Conservation (phyloP, 2,329 filamentous ascomycete genomes). For the Ophiognomonia clavigignenti-juglandacearum region DNA sequence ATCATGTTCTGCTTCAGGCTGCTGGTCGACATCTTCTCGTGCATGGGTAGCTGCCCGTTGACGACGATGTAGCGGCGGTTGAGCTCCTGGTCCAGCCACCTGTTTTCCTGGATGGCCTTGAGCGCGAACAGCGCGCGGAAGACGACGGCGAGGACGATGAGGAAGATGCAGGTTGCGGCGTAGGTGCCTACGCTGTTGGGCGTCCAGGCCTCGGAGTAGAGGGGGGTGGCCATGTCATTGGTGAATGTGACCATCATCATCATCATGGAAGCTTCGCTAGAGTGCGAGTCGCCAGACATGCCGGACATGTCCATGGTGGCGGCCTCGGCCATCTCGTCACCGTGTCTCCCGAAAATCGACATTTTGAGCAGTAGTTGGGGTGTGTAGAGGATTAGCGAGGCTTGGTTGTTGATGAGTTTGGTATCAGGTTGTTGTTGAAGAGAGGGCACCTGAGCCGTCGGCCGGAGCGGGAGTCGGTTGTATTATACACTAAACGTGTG, state of each 20-base stretch:
- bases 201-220: conserved; percentile 66
- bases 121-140: conserved; percentile 68
- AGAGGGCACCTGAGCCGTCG: too few species aligned
- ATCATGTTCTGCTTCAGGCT: conserved; percentile 59
- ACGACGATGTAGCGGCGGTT: conserved; percentile 74
- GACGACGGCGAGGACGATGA: conserved; percentile 68
- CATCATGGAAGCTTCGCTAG: conserved; percentile 20
- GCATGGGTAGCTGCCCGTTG: conserved; percentile 54
- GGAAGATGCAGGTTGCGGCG: conserved; percentile 87
- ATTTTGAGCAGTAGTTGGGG: not conserved
- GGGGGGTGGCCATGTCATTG: conserved; percentile 41
- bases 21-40: conserved; percentile 55
- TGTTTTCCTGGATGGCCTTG: conserved; percentile 57
- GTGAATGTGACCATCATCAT: conserved; percentile 61
- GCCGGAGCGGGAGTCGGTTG: too few species aligned
- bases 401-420: not conserved
- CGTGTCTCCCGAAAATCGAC: too few species aligned
- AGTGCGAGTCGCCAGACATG: conserved; percentile 18
- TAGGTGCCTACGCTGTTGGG: conserved; percentile 67
- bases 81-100: conserved; percentile 67
- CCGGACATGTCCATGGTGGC: conserved; percentile 19
- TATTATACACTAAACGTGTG: too few species aligned
- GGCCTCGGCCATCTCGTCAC: conserved; percentile 8
- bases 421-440: not conserved
- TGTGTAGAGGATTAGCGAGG: not conserved